phyloP scores from a whole-genome alignment of 768 basidiomycete species.

The Dendrothele bispora region DNA sequence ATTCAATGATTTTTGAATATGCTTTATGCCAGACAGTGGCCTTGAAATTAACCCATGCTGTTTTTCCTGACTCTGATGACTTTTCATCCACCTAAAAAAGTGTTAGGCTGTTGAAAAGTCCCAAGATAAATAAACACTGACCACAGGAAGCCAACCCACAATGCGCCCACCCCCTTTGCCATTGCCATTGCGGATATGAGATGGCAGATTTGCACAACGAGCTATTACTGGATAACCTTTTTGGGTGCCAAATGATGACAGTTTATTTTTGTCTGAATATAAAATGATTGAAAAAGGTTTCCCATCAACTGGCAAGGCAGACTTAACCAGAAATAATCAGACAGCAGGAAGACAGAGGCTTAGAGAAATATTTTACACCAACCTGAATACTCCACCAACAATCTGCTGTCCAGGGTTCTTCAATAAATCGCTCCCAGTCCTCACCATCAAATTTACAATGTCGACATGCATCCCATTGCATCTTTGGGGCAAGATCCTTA shows the following conservation, averaged over 20 bases:
- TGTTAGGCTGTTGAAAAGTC: background rate
- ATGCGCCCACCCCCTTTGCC: slow-evolving; percentile 13
- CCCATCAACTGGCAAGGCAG: slow-evolving; percentile 15
- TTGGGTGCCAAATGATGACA: slow-evolving; percentile 12
- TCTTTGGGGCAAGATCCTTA: slow-evolving; percentile 15
- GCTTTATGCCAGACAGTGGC: slow-evolving; percentile 36
- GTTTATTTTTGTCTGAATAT: slow-evolving; percentile 18
- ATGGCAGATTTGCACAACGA: slow-evolving; percentile 12
- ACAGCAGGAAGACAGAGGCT: no score
- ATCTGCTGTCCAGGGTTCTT: slow-evolving; percentile 39
- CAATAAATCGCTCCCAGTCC: slow-evolving; percentile 22
- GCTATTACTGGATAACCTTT: slow-evolving; percentile 18
- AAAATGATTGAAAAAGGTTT: slow-evolving; percentile 16
- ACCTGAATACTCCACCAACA: slow-evolving; percentile 38
- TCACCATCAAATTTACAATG: slow-evolving; percentile 21
- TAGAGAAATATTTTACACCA: slow-evolving; percentile 6
- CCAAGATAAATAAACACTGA: background rate
- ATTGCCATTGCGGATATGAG: slow-evolving; percentile 13
- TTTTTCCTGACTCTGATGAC: slow-evolving; percentile 25
- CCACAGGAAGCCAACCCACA: slow-evolving; percentile 17
- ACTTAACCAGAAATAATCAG: background rate
- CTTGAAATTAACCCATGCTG: slow-evolving; percentile 30
- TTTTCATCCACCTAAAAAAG: slow-evolving; percentile 30
- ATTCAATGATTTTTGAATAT: slow-evolving; percentile 29
- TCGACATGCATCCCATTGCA: slow-evolving; percentile 29